Conservation (phyloP, 345 rosid genomes). For the Sonneratia alba region DNA sequence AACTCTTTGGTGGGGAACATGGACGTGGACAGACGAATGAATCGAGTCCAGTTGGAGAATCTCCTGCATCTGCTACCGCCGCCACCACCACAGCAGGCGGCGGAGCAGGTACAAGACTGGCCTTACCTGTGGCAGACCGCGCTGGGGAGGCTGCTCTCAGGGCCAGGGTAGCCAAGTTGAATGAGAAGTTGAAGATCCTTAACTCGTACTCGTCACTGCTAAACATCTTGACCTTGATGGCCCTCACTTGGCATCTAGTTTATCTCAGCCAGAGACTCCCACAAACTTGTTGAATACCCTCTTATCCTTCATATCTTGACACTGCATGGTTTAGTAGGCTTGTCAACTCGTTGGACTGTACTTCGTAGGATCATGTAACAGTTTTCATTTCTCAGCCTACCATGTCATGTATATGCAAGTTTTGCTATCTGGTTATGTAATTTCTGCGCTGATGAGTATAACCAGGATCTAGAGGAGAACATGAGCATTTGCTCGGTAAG, state of each 20-base stretch:
- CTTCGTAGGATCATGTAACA: background rate
- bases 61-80: background rate
- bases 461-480: too few relatives aligned
- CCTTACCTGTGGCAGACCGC: background rate
- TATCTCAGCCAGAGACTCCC: slow-evolving; percentile 41
- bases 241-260: slow-evolving; percentile 59
- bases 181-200: slow-evolving; percentile 47
- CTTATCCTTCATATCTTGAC: background rate
- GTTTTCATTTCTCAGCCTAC: background rate
- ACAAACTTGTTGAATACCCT: slow-evolving; percentile 16
- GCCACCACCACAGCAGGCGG: background rate
- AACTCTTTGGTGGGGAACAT: slow-evolving; percentile 1
- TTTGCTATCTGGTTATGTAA: background rate
- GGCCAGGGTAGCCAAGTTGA: slow-evolving; percentile 22
- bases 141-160: slow-evolving; percentile 20
- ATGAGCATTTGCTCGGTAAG: too few relatives aligned
- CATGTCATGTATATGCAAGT: background rate
- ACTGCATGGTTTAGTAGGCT: background rate
- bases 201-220: slow-evolving; percentile 57
- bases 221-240: slow-evolving; percentile 44
- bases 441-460: too few relatives aligned
- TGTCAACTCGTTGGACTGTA: background rate
- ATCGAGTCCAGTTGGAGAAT: background rate
- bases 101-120: too few relatives aligned
- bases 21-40: background rate